phyloP scores from a whole-genome alignment of 257 asterid genomes.

The Solanum corneliomulleri region DNA sequence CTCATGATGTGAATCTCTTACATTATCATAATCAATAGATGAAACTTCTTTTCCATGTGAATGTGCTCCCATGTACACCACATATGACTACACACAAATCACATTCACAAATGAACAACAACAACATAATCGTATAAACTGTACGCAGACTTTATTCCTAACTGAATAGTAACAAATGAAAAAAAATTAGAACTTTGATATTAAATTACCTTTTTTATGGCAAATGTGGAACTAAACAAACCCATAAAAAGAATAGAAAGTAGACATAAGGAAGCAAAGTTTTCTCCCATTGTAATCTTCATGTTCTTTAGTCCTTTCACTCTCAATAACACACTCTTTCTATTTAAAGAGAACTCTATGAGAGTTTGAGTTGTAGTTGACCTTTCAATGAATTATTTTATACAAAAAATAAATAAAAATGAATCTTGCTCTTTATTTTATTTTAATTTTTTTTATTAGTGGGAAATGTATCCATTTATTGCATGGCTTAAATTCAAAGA shows the following conservation, averaged over 20 bases:
- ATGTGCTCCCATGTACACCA: conserved; percentile 92
- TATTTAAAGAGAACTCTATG: neutral
- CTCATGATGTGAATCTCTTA: conserved; percentile 53
- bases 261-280: conserved; percentile 24
- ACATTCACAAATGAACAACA: neutral
- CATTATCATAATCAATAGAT: conserved; percentile 43
- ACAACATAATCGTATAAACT: neutral
- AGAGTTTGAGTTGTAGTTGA: neutral
- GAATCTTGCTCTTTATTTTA: neutral
- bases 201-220: conserved; percentile 47
- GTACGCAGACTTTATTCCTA: neutral
- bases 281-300: conserved; percentile 43
- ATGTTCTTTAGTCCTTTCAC: neutral
- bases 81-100: conserved; percentile 42
- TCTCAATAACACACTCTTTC: neutral
- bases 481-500: neutral
- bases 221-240: conserved; percentile 54
- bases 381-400: neutral
- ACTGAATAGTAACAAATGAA: neutral
- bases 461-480: neutral
- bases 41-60: conserved; percentile 44
- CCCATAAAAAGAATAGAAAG: conserved; percentile 36
- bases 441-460: neutral
- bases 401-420: neutral
- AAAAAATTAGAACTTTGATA: neutral